Base-by-base conservation (phyloP, 2,329 filamentous ascomycete genomes). In the Colletotrichum sp. region DNA sequence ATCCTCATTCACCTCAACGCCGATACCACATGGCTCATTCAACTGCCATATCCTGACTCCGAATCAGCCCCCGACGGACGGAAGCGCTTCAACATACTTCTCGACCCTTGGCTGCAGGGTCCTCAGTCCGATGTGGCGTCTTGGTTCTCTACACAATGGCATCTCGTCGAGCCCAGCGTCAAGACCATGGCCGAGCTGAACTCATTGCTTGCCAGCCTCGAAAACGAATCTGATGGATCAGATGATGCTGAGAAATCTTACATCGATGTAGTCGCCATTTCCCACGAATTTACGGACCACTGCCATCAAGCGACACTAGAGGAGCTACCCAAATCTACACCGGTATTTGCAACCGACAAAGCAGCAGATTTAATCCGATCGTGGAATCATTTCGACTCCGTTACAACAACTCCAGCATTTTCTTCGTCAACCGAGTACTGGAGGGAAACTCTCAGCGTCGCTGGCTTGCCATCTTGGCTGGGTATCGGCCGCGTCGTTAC, bases 261-360 rank as follows among this genome's bases (percentile, higher is more conserved):
- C 60, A 88, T 94, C 34, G 92, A 94, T 80, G 89, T 84, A 3
- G 90, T 94, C 4, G 86, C 87, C 32, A 86, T 94, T 36, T 91
- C 88, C 18, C 92, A 94, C 80, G 92, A 94, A 80, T 94, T 94
- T 78, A 93, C 92, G 2, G 92, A 94, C 79, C 93, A 93, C 80
- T 93, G 91, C 81, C 92, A 94, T 79, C 86, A 89, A 75, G 86
- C 89, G 4, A 94, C 92, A 16, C 83, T 94, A 30, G 81, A 88
- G 58, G 88, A 93, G 78, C 82, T 94, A 5, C 84, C 89, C 8
- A 78, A 79, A 2, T 81, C 86, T 58, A 89, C 92, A 6, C 91
- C 92, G 0, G 86, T 94, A 1, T 89, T 93, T 74, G 92, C 92
- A 15, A 89, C 90, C 4, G 87, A 88, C 78, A 88, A 91, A 81